These are phyloP conservation scores for Aegle marmelos DNA, from an alignment of 345 rosid genomes.

Conservation along the genomic window DNA sequence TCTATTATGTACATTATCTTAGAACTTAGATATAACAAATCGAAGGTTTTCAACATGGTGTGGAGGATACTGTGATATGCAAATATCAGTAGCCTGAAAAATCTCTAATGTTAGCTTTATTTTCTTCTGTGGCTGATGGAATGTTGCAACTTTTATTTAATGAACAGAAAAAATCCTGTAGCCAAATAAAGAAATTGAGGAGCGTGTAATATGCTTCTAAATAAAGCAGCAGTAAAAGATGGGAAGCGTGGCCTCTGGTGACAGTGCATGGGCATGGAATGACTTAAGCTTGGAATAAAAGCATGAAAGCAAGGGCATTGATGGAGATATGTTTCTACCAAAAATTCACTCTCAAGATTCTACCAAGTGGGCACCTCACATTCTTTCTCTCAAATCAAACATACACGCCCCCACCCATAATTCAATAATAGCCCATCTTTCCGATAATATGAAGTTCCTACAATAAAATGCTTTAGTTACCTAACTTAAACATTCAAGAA, in stretches of 20 bases:
- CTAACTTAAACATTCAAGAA: not conserved
- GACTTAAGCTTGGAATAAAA: constrained; percentile 42
- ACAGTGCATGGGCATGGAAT: constrained; percentile 49
- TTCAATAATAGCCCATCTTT: not conserved
- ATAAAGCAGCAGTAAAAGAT: constrained; percentile 14
- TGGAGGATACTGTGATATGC: no score
- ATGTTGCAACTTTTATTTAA: constrained; percentile 1
- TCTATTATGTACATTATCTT: no score
- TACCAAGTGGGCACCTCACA: constrained; percentile 6
- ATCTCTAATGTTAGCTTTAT: not conserved
- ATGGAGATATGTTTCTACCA: constrained; percentile 43
- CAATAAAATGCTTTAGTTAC: not conserved
- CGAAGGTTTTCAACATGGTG: no score
- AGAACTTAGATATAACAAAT: no score
- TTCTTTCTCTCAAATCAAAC: not conserved
- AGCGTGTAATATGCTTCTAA: not conserved
- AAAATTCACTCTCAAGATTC: constrained; percentile 37
- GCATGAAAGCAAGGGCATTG: constrained; percentile 36
- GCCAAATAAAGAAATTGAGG: constrained; percentile 9
- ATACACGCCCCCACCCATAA: not conserved
- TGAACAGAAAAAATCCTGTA: not conserved
- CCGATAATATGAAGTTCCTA: not conserved
- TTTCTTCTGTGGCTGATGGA: not conserved
- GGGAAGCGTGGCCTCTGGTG: constrained; percentile 28
- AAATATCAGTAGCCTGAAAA: no score